Conservation (phyloP, 148 eudicot genomes). For the Rhododendron henanense region DNA sequence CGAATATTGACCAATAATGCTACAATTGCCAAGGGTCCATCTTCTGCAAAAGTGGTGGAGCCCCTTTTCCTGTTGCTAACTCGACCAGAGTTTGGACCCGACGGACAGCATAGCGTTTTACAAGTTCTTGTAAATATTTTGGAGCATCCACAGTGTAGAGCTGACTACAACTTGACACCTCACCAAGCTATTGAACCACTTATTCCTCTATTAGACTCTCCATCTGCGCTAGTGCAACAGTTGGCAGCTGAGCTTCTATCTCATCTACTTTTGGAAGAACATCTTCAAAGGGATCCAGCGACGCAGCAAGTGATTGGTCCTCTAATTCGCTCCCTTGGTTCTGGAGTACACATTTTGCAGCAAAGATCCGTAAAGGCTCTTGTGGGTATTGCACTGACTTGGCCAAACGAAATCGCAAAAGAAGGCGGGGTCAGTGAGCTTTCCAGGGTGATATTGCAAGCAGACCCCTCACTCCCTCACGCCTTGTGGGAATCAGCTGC, state of each 20-base stretch:
- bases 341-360: constrained; percentile 76
- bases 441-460: constrained; percentile 80
- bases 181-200: constrained; percentile 90
- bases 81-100: constrained; percentile 79
- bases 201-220: constrained; percentile 78
- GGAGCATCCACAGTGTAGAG: constrained; percentile 87
- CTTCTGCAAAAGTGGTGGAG: constrained; percentile 90
- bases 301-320: constrained; percentile 87
- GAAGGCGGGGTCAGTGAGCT: constrained; percentile 94
- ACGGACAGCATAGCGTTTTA: constrained; percentile 90
- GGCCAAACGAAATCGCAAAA: constrained; percentile 96
- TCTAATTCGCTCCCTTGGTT: constrained; percentile 75
- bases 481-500: constrained; percentile 94
- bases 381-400: constrained; percentile 65
- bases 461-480: constrained; percentile 87
- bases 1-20: constrained; percentile 91
- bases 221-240: constrained; percentile 80
- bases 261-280: constrained; percentile 72
- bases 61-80: constrained; percentile 77
- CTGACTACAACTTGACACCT: constrained; percentile 60
- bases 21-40: constrained; percentile 83
- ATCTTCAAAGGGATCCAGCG: constrained; percentile 76
- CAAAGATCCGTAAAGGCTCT: constrained; percentile 91
- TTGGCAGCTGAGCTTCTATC: constrained; percentile 92
- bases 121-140: constrained; percentile 93